phyloP scores from a whole-genome alignment of 164 flowering plant genomes.

The Taxillus chinensis region DNA sequence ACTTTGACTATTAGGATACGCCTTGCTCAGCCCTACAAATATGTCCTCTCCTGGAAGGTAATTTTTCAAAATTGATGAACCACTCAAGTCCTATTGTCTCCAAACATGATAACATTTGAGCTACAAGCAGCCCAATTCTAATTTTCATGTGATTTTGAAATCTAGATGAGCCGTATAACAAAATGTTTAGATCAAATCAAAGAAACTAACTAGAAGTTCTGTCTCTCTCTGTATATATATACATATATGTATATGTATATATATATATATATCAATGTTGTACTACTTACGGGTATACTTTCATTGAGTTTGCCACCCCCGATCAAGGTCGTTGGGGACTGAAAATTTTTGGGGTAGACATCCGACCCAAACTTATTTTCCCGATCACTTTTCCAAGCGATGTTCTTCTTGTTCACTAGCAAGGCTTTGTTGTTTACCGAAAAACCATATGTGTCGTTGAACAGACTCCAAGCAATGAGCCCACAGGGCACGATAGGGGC shows the following conservation, averaged over 20 bases:
- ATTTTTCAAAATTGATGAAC: too few relatives aligned
- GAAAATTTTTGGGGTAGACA: constrained; percentile 74
- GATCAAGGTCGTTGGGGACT: constrained; percentile 41
- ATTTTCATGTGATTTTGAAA: too few relatives aligned
- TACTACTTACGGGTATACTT: constrained; percentile 53
- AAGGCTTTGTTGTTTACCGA: constrained; percentile 25
- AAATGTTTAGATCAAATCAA: background rate
- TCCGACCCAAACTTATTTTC: constrained; percentile 57
- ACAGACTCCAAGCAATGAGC: constrained; percentile 83
- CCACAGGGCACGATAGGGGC: constrained; percentile 75
- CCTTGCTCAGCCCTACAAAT: too few relatives aligned
- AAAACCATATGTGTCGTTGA: constrained; percentile 71
- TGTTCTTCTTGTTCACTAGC: constrained; percentile 52
- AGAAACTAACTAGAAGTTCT: background rate
- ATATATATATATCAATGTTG: background rate
- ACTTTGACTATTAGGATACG: too few relatives aligned
- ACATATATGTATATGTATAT: background rate
- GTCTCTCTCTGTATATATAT: background rate
- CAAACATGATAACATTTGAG: too few relatives aligned
- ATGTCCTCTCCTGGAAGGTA: too few relatives aligned
- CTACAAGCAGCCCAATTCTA: too few relatives aligned
- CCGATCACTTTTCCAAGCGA: constrained; percentile 87
- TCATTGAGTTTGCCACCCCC: constrained; percentile 77
- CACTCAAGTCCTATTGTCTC: too few relatives aligned
- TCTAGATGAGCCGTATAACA: too few relatives aligned